Conservation (phyloP, 2,329 filamentous ascomycete species). For the Colletotrichum salicis region DNA sequence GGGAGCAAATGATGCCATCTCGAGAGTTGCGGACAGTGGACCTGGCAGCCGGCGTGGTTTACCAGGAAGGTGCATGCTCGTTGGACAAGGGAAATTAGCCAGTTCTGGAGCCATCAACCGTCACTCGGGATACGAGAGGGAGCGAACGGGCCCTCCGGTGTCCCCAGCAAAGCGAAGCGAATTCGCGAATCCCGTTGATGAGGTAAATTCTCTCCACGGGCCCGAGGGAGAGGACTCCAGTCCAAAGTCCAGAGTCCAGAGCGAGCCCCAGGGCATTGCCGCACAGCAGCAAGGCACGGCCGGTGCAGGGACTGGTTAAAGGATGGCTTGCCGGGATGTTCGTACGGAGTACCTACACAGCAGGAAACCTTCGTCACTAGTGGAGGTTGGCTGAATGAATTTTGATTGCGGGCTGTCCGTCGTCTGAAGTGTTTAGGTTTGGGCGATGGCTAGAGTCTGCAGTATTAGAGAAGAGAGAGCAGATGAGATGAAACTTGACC, state of each 20-base stretch:
- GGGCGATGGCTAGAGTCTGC: too few relatives aligned
- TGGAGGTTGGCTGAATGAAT: background rate
- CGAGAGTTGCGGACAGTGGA: background rate
- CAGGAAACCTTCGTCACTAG: background rate
- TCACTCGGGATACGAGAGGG: constrained; percentile 32
- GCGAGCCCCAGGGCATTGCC: too few relatives aligned
- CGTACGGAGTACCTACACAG: background rate
- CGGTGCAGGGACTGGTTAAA: background rate
- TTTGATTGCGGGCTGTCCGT: background rate
- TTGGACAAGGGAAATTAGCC: constrained; percentile 17
- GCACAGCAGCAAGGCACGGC: constrained; percentile 4
- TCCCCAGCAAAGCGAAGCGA: constrained; percentile 13
- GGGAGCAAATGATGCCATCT: constrained; percentile 15
- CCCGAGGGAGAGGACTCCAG: background rate
- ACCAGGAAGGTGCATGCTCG: constrained; percentile 19
- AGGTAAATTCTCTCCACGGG: background rate
- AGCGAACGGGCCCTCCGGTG: constrained; percentile 19
- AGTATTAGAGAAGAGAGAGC: background rate
- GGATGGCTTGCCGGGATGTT: background rate
- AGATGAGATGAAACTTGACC: constrained; percentile 22
- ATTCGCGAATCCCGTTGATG: constrained; percentile 21
- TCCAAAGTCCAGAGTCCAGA: background rate
- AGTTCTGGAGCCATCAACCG: constrained; percentile 16
- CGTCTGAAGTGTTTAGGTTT: constrained; percentile 16
- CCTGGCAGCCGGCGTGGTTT: constrained; percentile 19